Percentiles rank a stretch among this genome's conserved stretches.
phyloP scores from a whole-genome alignment of 768 basidiomycete genomes.

The Phlebiopsis flavidoalba region DNA sequence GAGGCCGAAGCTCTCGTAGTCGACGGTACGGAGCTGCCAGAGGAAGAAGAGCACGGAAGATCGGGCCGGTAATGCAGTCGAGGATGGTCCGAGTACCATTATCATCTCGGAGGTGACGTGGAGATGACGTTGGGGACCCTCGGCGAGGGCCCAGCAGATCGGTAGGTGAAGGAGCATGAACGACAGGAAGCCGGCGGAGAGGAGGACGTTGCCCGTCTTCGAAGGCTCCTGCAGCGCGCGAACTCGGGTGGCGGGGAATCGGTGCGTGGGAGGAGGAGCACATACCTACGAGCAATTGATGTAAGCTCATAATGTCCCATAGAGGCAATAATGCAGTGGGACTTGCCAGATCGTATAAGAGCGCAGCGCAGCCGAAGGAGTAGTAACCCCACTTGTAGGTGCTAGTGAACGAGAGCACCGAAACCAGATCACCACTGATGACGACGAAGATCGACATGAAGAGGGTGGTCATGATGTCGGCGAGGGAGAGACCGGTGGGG shows the following conservation, averaged over 20 bases:
- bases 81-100: conserved; percentile 29
- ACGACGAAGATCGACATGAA: conserved; percentile 44
- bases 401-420: conserved; percentile 34
- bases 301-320: neutral
- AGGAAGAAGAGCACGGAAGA: conserved; percentile 28
- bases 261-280: conserved; percentile 25
- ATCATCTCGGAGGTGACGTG: conserved; percentile 46
- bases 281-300: conserved; percentile 19
- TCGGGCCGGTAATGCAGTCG: too few species aligned
- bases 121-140: conserved; percentile 43
- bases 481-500: conserved; percentile 39
- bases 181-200: conserved; percentile 38
- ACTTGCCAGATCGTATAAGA: conserved; percentile 34
- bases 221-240: conserved; percentile 18
- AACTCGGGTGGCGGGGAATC: conserved; percentile 24
- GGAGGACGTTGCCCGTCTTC: conserved; percentile 23
- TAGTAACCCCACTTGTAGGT: conserved; percentile 50
- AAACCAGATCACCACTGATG: conserved; percentile 39
- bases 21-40: conserved; percentile 18
- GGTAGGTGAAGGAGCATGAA: conserved; percentile 53
- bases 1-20: conserved; percentile 21
- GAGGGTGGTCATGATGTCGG: conserved; percentile 39
- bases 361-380: conserved; percentile 39
- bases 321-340: neutral
- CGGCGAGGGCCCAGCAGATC: conserved; percentile 49